Evolutionary conservation across 1,284 basidiomycete species (phyloP).

Genomic region (Agroathelia rolfsii): DNA sequence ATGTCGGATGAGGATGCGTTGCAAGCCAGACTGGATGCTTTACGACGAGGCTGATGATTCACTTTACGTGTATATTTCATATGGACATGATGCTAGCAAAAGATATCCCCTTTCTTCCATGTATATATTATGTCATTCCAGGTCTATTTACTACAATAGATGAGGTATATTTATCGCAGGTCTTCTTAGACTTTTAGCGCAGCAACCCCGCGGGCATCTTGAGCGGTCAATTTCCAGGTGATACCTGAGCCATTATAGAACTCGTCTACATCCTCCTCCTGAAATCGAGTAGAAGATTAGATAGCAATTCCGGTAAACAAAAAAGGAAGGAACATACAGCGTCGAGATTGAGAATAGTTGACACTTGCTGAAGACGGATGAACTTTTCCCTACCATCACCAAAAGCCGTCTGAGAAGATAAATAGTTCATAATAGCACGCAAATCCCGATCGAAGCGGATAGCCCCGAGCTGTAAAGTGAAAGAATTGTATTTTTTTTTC

Average conservation of each 20-base stretch:
- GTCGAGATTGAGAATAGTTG: constrained; percentile 87
- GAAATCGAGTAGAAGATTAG: constrained; percentile 8
- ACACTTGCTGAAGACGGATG: constrained; percentile 84
- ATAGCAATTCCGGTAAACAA: constrained; percentile 7
- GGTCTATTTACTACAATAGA: no score
- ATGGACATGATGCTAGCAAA: no score
- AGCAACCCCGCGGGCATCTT: constrained; percentile 69
- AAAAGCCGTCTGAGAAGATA: constrained; percentile 79
- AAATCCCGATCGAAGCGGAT: constrained; percentile 94
- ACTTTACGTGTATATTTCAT: no score
- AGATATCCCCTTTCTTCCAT: no score
- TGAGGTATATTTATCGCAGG: no score
- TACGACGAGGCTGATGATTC: constrained; percentile 57
- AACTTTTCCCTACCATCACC: constrained; percentile 90
- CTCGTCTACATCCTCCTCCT: constrained; percentile 88
- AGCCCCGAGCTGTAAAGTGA: constrained; percentile 70
- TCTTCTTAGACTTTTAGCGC: constrained; percentile 52
- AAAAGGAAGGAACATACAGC: constrained; percentile 57
- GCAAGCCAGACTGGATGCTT: constrained; percentile 78
- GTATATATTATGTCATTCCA: no score
- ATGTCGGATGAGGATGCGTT: constrained; percentile 79
- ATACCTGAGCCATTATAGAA: constrained; percentile 92
- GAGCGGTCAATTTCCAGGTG: constrained; percentile 72
- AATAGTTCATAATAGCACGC: constrained; percentile 71
- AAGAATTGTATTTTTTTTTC: constrained; percentile 5